Base-by-base conservation (phyloP, 805 yeast species). In the Ogataea thermomethanolica region DNA sequence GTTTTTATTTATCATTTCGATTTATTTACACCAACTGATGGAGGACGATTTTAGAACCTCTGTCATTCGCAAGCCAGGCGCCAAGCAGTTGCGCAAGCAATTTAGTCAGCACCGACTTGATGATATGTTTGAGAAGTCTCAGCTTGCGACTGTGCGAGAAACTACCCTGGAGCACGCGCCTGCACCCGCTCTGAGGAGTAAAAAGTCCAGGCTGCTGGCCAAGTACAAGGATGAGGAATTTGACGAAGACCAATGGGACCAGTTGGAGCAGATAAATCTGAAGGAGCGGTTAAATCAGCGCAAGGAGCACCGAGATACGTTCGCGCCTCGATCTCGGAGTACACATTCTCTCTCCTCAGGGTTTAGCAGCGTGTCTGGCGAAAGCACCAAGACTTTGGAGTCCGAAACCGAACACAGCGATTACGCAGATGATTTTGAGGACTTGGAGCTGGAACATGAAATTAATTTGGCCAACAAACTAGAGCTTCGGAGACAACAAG, bases 361-460 rank as follows among this genome's bases (percentile, higher is more conserved):
- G 8, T 57, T 62, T 4, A 45, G 45, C 21, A 44, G 47, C 12
- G 35, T 35, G 12, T 45, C 54, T 2, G 33, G 35, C 17, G 44
- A 45, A 2, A 29, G 46, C 17, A 49, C 57, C 1, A 45, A 47
- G 12, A 50, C 41, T 27, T 40, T 56, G 21, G 63, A 59, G 33
- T 54, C 55, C 27, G 64, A 56, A n/a, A 51, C 62, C 0, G 64
- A 59, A 20, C 55, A 59, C 34, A 59, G 63, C 41, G 65, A 60
- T 33, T 60, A 59, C 29, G 59, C 55, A 1, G 57, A 50, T 8
- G 63, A 59, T 29, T 56, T 50, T 37, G 57, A 49, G 14, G 55
- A 47, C 13, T 35, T 51, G 20, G 51, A 44, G 14, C 35, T 41
- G 3, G 41, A 39, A 3, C 15, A 17, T 17, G 20, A 17, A 17